Evolutionary conservation across 2,329 filamentous ascomycete genomes (phyloP).

Genomic region (Trichoderma endophyticum): DNA sequence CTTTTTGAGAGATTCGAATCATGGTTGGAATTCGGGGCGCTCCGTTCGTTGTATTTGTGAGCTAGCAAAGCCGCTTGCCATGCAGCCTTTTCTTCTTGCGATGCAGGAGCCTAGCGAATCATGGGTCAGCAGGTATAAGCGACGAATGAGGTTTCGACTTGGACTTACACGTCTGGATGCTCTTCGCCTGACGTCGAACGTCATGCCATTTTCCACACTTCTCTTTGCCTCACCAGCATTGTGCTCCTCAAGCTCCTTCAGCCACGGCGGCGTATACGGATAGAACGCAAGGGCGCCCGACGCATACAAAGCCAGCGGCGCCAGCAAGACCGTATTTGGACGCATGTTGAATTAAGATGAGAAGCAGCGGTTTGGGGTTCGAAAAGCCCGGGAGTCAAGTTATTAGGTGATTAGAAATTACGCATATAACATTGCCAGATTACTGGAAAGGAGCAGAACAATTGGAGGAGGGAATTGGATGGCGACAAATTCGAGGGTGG

Average conservation of each 20-base stretch:
- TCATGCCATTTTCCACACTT: constrained; percentile 29
- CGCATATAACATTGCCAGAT: constrained; percentile 18
- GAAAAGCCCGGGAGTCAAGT: neutral
- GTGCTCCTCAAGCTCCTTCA: constrained; percentile 29
- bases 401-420: constrained; percentile 22
- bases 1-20: constrained; percentile 32
- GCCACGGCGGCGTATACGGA: constrained; percentile 42
- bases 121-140: neutral
- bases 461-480: neutral
- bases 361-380: neutral
- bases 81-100: constrained; percentile 36
- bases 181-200: constrained; percentile 42
- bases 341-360: constrained; percentile 35
- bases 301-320: constrained; percentile 49
- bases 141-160: neutral
- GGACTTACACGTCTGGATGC: constrained; percentile 20
- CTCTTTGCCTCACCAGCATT: constrained; percentile 26
- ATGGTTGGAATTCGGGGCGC: neutral
- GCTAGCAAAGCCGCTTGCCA: constrained; percentile 26
- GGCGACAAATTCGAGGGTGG: neutral
- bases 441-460: neutral
- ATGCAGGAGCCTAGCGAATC: constrained; percentile 31
- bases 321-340: constrained; percentile 33
- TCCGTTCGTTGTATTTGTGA: constrained; percentile 19
- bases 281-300: constrained; percentile 47